These are phyloP conservation scores for Salix dunnii DNA, from an alignment of 345 rosid species.

Conservation along the genomic window DNA sequence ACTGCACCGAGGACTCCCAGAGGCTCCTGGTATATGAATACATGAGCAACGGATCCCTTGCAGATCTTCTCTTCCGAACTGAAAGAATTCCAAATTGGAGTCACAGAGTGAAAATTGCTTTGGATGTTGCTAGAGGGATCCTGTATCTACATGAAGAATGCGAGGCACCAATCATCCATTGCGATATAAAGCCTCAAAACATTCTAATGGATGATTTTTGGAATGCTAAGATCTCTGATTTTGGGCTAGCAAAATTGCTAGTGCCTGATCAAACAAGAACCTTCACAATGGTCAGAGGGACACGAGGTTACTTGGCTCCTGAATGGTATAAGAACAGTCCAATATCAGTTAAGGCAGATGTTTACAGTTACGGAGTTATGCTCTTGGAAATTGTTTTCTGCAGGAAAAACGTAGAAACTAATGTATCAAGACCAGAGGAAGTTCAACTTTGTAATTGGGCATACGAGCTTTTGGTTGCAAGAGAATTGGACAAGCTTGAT, in stretches of 20 bases:
- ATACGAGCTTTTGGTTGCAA: not conserved
- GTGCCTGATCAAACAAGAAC: slow-evolving; percentile 24
- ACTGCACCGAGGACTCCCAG: not conserved
- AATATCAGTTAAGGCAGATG: slow-evolving; percentile 20
- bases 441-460: not conserved
- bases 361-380: slow-evolving; percentile 23
- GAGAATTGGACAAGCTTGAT: slow-evolving; percentile 4
- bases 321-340: slow-evolving; percentile 20
- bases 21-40: slow-evolving; percentile 16
- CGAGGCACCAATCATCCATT: slow-evolving; percentile 18
- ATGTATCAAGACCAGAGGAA: not conserved
- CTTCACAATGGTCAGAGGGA: slow-evolving; percentile 27
- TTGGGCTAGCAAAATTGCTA: slow-evolving; percentile 27
- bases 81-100: slow-evolving; percentile 13
- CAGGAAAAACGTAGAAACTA: slow-evolving; percentile 15
- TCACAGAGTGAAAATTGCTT: slow-evolving; percentile 14
- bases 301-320: slow-evolving; percentile 31
- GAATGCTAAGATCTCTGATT: slow-evolving; percentile 23
- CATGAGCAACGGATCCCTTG: slow-evolving; percentile 26
- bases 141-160: slow-evolving; percentile 28
- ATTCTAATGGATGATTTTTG: slow-evolving; percentile 20
- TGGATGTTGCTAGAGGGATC: slow-evolving; percentile 18
- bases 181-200: slow-evolving; percentile 28
- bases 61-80: slow-evolving; percentile 18
- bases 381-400: slow-evolving; percentile 20